phyloP scores from a whole-genome alignment of 306 rosid genomes.

The Quercus cerris region DNA sequence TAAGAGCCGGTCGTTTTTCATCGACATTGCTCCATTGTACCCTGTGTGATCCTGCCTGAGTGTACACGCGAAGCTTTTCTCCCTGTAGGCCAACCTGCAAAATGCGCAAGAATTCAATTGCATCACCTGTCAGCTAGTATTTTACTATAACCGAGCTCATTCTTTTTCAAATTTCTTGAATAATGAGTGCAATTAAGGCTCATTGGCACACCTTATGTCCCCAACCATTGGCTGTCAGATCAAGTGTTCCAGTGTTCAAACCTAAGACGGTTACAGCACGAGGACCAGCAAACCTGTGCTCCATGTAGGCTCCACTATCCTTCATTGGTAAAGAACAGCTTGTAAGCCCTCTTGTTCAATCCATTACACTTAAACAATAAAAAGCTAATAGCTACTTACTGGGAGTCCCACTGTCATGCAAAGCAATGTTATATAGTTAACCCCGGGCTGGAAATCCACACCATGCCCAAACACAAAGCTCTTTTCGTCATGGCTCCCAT shows the following conservation, averaged over 20 bases:
- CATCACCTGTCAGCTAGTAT: background rate
- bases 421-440: slow-evolving; percentile 51
- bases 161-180: background rate
- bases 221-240: slow-evolving; percentile 57
- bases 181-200: background rate
- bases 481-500: slow-evolving; percentile 67
- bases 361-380: background rate
- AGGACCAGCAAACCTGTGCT: slow-evolving; percentile 79
- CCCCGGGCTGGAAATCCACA: slow-evolving; percentile 41
- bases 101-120: background rate
- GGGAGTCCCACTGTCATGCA: slow-evolving; percentile 67
- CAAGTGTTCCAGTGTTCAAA: slow-evolving; percentile 57
- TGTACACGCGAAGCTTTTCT: slow-evolving; percentile 36
- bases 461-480: slow-evolving; percentile 39
- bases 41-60: slow-evolving; percentile 41
- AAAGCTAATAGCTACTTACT: slow-evolving; percentile 45
- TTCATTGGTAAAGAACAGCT: slow-evolving; percentile 21
- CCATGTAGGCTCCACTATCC: slow-evolving; percentile 99
- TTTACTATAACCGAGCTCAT: background rate
- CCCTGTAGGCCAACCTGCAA: slow-evolving; percentile 64
- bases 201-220: slow-evolving; percentile 61
- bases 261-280: slow-evolving; percentile 45
- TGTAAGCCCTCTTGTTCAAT: slow-evolving; percentile 1
- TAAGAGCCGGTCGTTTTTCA: slow-evolving; percentile 29
- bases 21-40: slow-evolving; percentile 36